A percentile compares a stretch with the other conserved stretches of the same genome.
phyloP scores from a whole-genome alignment of 164 flowering plant species.

The Chimonanthus salicifolius region DNA sequence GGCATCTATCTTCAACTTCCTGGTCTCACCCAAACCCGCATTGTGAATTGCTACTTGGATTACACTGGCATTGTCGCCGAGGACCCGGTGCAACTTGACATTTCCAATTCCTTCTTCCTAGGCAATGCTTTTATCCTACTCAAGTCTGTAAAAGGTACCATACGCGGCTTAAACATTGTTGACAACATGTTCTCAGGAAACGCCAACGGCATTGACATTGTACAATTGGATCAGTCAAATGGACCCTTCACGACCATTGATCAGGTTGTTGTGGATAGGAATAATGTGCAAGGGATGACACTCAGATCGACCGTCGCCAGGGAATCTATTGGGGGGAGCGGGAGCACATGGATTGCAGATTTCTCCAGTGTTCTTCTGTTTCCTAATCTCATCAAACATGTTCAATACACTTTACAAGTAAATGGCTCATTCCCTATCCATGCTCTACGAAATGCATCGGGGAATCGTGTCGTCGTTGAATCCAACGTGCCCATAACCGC shows the following conservation, averaged over 20 bases:
- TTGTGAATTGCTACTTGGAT: slow-evolving; percentile 73
- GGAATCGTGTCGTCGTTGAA: slow-evolving; percentile 53
- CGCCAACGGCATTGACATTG: slow-evolving; percentile 44
- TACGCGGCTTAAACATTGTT: slow-evolving; percentile 60
- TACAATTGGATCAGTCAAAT: slow-evolving; percentile 59
- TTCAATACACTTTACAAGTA: slow-evolving; percentile 11
- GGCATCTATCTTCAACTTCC: slow-evolving; percentile 69
- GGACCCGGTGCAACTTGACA: slow-evolving; percentile 76
- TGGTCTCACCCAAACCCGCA: slow-evolving; percentile 69
- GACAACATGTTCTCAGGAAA: slow-evolving; percentile 82
- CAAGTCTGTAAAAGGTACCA: slow-evolving; percentile 60
- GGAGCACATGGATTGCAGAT: slow-evolving; percentile 8
- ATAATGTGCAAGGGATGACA: slow-evolving; percentile 12
- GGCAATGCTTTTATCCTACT: slow-evolving; percentile 65
- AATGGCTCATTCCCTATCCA: slow-evolving; percentile 43
- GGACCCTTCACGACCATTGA: slow-evolving; percentile 45
- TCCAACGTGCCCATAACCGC: slow-evolving; percentile 42
- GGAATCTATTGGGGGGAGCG: neutral
- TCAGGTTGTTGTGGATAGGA: slow-evolving; percentile 58
- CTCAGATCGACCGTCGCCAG: slow-evolving; percentile 11
- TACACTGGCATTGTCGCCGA: slow-evolving; percentile 88
- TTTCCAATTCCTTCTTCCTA: slow-evolving; percentile 66
- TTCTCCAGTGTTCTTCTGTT: slow-evolving; percentile 12
- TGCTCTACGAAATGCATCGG: slow-evolving; percentile 43
- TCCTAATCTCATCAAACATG: slow-evolving; percentile 6